phyloP scores from a whole-genome alignment of 2,329 filamentous ascomycete species.

The Phoma sp. region DNA sequence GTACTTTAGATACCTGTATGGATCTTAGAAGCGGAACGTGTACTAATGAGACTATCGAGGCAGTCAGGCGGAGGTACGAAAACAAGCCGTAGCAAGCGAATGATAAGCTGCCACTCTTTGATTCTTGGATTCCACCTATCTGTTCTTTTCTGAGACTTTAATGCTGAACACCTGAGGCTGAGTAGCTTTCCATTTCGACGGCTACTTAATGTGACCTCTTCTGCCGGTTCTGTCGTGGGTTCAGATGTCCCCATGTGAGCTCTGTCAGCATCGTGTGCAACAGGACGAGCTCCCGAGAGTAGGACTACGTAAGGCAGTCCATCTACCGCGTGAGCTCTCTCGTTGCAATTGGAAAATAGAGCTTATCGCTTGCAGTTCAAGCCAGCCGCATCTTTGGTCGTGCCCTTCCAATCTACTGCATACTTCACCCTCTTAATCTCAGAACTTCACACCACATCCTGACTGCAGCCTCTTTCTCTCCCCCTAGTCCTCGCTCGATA shows the following conservation, averaged over 20 bases:
- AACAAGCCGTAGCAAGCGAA: neutral
- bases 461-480: slow-evolving; percentile 30
- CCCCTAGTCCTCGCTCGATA: neutral
- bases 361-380: neutral
- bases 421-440: slow-evolving; percentile 31
- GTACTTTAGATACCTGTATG: slow-evolving; percentile 37
- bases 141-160: neutral
- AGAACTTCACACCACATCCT: slow-evolving; percentile 46
- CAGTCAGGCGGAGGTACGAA: neutral
- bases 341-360: neutral
- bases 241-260: neutral
- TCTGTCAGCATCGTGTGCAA: neutral
- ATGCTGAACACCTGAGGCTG: neutral
- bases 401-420: neutral
- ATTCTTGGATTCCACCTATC: neutral
- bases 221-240: no score
- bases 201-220: neutral
- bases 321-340: neutral
- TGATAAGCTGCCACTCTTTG: slow-evolving; percentile 5
- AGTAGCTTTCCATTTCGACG: neutral
- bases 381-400: neutral
- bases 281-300: neutral
- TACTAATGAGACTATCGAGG: slow-evolving; percentile 8
- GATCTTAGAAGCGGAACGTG: slow-evolving; percentile 13
- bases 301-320: neutral